These are phyloP conservation scores for Termitomyces titanicus DNA, from an alignment of 768 basidiomycete species.

Conservation along the genomic window DNA sequence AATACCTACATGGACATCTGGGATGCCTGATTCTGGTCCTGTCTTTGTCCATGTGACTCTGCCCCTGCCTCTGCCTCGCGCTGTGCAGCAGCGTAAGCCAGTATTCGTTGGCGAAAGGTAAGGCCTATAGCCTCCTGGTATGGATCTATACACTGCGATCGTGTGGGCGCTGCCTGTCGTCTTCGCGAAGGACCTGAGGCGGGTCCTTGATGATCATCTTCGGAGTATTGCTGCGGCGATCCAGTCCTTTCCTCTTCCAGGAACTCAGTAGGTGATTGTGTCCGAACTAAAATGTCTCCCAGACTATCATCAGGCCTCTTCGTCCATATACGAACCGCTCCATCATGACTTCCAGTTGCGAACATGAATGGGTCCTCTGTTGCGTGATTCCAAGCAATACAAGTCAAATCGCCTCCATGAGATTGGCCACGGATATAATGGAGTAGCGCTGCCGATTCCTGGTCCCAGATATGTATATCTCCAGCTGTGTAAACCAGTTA, in stretches of 20 bases:
- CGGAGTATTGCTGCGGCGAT: constrained; percentile 6
- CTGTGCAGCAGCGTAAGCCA: constrained; percentile 16
- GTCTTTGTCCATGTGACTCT: too few relatives aligned
- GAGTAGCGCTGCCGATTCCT: constrained; percentile 69
- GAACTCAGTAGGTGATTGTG: constrained; percentile 17
- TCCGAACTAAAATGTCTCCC: constrained; percentile 11
- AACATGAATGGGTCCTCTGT: constrained; percentile 67
- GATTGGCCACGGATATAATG: constrained; percentile 65
- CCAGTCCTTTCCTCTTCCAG: constrained; percentile 10
- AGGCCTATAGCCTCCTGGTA: neutral
- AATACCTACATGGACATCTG: too few relatives aligned
- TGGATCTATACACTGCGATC: neutral
- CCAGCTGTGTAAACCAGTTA: constrained; percentile 44
- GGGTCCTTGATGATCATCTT: neutral
- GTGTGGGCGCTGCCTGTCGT: neutral
- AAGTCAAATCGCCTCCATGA: constrained; percentile 69
- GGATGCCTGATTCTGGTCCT: too few relatives aligned
- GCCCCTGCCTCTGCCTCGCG: neutral
- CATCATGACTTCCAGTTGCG: constrained; percentile 76
- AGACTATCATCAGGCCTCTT: constrained; percentile 26
- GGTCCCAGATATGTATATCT: constrained; percentile 85
- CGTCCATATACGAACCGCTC: constrained; percentile 72
- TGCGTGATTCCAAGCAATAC: constrained; percentile 76
- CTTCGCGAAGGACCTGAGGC: neutral
- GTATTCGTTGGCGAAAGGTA: constrained; percentile 7